A percentile compares a stretch with the other conserved stretches of the same genome.
phyloP scores from a whole-genome alignment of 1,139 yeast species.

The Torulaspora pretoriensis region DNA sequence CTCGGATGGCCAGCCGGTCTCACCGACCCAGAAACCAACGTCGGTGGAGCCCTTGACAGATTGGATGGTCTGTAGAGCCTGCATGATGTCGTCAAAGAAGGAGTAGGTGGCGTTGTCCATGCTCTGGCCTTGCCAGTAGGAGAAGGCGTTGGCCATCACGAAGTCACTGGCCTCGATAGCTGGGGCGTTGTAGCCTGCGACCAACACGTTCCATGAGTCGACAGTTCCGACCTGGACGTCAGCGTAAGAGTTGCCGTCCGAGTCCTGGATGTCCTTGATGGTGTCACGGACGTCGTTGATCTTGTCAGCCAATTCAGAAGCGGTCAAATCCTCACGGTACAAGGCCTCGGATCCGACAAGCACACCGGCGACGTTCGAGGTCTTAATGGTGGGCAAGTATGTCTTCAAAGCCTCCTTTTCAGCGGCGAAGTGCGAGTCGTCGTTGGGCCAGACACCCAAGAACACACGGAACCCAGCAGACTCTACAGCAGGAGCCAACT shows the following conservation, averaged over 20 bases:
- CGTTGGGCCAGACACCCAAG: constrained; percentile 89
- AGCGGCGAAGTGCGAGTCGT: constrained; percentile 62
- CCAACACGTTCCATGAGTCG: constrained; percentile 91
- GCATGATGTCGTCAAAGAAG: constrained; percentile 94
- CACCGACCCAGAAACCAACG: constrained; percentile 91
- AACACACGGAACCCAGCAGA: constrained; percentile 66
- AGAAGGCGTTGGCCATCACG: constrained; percentile 88
- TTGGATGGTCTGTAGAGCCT: constrained; percentile 85
- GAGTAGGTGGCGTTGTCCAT: constrained; percentile 76
- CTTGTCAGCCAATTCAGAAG: constrained; percentile 58
- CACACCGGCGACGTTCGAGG: constrained; percentile 63
- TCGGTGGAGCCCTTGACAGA: constrained; percentile 79
- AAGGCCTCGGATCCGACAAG: constrained; percentile 90
- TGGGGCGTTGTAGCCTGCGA: constrained; percentile 65
- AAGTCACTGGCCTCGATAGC: constrained; percentile 79
- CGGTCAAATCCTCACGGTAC: constrained; percentile 78
- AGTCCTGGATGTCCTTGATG: constrained; percentile 60
- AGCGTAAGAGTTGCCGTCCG: constrained; percentile 71
- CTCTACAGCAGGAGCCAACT: constrained; percentile 83
- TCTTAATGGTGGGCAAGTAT: constrained; percentile 70
- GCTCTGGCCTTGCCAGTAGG: constrained; percentile 98
- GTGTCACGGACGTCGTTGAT: constrained; percentile 57
- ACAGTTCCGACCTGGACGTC: constrained; percentile 82
- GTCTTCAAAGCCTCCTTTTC: constrained; percentile 65
- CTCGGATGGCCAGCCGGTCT: constrained; percentile 96